Evolutionary conservation across 148 eudicot species (phyloP), one percentile per base, ranked within the genome.

Genomic region (Euryodendron excelsum): DNA sequence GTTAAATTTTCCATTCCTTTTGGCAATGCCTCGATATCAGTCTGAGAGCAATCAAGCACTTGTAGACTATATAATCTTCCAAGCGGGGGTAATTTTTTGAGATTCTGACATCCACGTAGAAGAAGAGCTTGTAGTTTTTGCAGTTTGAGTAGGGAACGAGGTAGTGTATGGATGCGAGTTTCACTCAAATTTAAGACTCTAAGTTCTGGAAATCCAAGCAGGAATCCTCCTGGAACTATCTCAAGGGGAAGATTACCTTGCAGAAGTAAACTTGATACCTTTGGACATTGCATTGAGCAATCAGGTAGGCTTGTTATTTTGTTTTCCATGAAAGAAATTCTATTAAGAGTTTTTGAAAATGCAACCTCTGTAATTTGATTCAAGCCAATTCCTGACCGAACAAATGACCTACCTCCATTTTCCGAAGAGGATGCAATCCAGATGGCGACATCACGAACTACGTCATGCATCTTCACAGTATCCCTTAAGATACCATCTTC

Each of bases 401-500:
- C 45, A 4, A 68, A 15, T 25, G 55, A 58, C 12, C n/a, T 53
- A 34, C 73, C 25, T 71, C 36, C 69, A 78, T 36, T 25, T 37
- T 72, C 45, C 45, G 36, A 78, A 20, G 50, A 58, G 15, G 52
- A 20, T 2, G 20, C 52, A 23, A 78, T 28, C 75, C 66, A 36
- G 60, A 59, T 78, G 50, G 59, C 68, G 7, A 78, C 74, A 60
- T 70, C 74, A 41, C 68, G 80, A 56, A 55, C 74, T n/a, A 78
- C 74, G 31, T 78, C 81, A 44, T 78, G 81, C 76, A 72, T 77
- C 31, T 48, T 65, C 79, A 77, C 79, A 20, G 72, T 77, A 27
- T 55, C 62, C 44, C 17, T 12, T 8, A 27, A 30, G 14, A 4
- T 25, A n/a, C 74, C 76, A 37, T 59, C 64, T 48, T 70, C 69